Percentiles rank a stretch among this genome's conserved stretches.
Evolutionary conservation across 176 grass and related monocot species (phyloP).

Genomic region (Triticum urartu): DNA sequence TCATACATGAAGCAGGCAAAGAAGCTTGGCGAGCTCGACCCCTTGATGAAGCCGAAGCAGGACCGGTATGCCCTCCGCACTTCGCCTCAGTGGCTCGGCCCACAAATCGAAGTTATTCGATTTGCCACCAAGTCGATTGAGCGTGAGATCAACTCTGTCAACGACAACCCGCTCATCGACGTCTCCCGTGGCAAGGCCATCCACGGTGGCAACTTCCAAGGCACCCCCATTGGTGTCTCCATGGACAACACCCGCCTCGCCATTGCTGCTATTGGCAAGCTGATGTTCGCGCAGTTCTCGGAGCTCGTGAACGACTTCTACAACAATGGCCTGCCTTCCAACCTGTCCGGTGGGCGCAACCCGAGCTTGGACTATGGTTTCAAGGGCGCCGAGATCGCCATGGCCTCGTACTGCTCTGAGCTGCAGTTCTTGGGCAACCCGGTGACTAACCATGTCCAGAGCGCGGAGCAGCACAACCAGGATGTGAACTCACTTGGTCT

Average conservation of each 20-base stretch:
- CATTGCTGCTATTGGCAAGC: conserved; percentile 83
- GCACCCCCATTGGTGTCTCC: conserved; percentile 89
- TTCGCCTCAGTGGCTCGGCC: conserved; percentile 91
- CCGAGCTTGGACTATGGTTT: conserved; percentile 94
- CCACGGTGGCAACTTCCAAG: conserved; percentile 96
- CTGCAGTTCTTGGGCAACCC: conserved; percentile 91
- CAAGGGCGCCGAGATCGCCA: conserved; percentile 95
- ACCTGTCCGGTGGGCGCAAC: conserved; percentile 83
- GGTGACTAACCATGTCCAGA: conserved; percentile 96
- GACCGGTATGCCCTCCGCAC: conserved; percentile 93
- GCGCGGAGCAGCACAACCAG: conserved; percentile 98
- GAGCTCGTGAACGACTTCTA: conserved; percentile 98
- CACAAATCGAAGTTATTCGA: conserved; percentile 88
- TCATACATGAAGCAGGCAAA: conserved; percentile 83
- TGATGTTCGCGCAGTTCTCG: conserved; percentile 93
- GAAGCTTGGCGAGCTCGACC: conserved; percentile 83
- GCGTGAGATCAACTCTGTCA: conserved; percentile 99
- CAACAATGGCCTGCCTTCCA: conserved; percentile 93
- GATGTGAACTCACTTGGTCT: conserved; percentile 90
- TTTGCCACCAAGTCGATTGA: conserved; percentile 90
- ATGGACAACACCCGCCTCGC: conserved; percentile 96
- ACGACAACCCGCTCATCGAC: conserved; percentile 94
- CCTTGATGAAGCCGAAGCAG: conserved; percentile 90
- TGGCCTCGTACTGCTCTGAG: conserved; percentile 96
- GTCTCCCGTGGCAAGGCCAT: conserved; percentile 78